phyloP scores from a whole-genome alignment of 2,329 filamentous ascomycete species.

The Sporothrix schenckii region DNA sequence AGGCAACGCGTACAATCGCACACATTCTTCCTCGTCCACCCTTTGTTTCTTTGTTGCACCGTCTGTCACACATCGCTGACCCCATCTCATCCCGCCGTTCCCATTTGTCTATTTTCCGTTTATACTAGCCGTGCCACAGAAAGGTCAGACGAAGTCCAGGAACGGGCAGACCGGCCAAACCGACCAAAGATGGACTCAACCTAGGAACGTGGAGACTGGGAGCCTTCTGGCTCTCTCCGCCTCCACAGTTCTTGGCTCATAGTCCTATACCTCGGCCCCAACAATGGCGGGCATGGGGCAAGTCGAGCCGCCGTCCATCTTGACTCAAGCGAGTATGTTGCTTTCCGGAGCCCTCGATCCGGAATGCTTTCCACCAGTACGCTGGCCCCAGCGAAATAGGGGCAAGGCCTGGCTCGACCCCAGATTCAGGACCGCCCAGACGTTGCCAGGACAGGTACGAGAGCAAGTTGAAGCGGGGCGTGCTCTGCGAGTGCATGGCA shows the following conservation, averaged over 20 bases:
- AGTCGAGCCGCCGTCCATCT: background rate
- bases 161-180: background rate
- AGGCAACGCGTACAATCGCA: background rate
- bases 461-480: background rate
- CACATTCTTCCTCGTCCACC: background rate
- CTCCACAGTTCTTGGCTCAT: conserved; percentile 14
- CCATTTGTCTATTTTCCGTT: conserved; percentile 23
- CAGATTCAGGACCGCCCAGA: conserved; percentile 4
- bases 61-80: background rate
- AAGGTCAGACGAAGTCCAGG: background rate
- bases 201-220: background rate
- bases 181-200: background rate
- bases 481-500: background rate
- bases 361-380: background rate
- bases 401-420: background rate
- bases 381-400: background rate
- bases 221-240: background rate
- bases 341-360: conserved; percentile 12
- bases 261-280: background rate
- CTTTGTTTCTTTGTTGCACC: background rate
- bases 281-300: background rate
- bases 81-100: background rate
- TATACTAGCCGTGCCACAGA: conserved; percentile 19
- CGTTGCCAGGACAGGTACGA: background rate
- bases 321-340: background rate